Base-by-base conservation (phyloP, 352 stramenopile species). In the Thalassiosira mediterranea region DNA sequence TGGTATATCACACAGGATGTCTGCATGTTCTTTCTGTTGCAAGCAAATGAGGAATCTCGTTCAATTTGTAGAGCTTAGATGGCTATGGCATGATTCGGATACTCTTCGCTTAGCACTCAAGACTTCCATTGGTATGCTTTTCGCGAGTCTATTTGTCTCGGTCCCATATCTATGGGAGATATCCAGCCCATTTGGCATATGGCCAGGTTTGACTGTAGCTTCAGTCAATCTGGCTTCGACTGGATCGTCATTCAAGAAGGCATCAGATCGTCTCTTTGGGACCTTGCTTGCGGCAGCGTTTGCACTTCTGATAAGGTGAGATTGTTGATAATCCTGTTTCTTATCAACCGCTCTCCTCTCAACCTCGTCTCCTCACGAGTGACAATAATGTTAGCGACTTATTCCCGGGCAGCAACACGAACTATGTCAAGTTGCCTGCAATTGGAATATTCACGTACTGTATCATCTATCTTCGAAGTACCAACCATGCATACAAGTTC, bases 201-300 rank as follows among this genome's bases (percentile, higher is more conserved):
- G 70, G 70, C 70, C 70, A 17, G 70, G 62, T 19, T 51, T 79
- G 54, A 79, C 70, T 11, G 46, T 79, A 13, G 70, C 70, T 8
- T 63, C 38, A 29, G 70, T 79, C 13, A 79, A 73, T 37, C 54
- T 79, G 7, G 52, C 52, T 3, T 54, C 23, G 3, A 74, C 52
- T 37, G 70, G 70, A 51, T 59, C 52, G 38, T 56, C 21, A 4
- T 79, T 75, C 34, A 47, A 52, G 13, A 79, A 79, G 32, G 61
- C 60, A 28, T 38, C 51, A n/a, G 70, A 79, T 67, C 46, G 70
- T 23, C 63, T 79, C 5, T 76, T 72, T 3, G 70, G 70, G 47
- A 79, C 70, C 34, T 40, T 79, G 1, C 54, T 79, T 32, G 70
- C 70, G 2, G 63, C 62, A 19, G 70, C 70, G 7, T 73, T 62